Evolutionary conservation across 2,329 filamentous ascomycete species (phyloP).

Genomic region (Tolypocladium pustulatum): DNA sequence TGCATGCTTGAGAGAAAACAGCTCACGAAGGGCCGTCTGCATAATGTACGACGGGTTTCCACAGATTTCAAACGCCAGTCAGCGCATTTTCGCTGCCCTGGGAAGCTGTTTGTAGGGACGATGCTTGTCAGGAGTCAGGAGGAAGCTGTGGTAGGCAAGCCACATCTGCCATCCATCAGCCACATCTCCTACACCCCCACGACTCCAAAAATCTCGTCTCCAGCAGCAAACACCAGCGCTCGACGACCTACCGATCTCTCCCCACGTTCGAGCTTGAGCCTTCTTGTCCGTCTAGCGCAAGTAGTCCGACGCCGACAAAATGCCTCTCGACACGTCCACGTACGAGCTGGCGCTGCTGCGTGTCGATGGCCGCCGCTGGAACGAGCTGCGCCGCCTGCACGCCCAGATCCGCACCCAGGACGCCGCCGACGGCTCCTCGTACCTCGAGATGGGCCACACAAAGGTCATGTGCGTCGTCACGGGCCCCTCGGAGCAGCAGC

Average conservation of each 20-base stretch:
- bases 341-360: slow-evolving; percentile 79
- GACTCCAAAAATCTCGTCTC: background rate
- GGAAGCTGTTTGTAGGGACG: background rate
- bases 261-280: background rate
- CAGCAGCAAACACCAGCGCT: background rate
- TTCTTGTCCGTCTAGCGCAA: background rate
- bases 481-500: slow-evolving; percentile 62
- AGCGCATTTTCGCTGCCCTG: background rate
- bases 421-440: slow-evolving; percentile 83
- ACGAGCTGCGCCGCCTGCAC: slow-evolving; percentile 82
- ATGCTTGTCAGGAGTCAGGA: background rate
- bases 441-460: slow-evolving; percentile 95
- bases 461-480: slow-evolving; percentile 90
- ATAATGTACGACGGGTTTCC: background rate
- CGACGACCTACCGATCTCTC: background rate
- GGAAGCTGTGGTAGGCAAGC: background rate
- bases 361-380: slow-evolving; percentile 84
- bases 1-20: background rate
- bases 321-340: slow-evolving; percentile 92
- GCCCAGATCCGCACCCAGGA: slow-evolving; percentile 89
- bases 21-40: background rate
- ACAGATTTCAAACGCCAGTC: background rate
- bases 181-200: background rate
- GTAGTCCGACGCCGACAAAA: slow-evolving; percentile 21
- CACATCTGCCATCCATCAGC: background rate